Percentiles rank a stretch among this genome's conserved stretches.
Evolutionary conservation across 2,329 filamentous ascomycete genomes (phyloP).

Genomic region (Xylariomycetidae sp.): DNA sequence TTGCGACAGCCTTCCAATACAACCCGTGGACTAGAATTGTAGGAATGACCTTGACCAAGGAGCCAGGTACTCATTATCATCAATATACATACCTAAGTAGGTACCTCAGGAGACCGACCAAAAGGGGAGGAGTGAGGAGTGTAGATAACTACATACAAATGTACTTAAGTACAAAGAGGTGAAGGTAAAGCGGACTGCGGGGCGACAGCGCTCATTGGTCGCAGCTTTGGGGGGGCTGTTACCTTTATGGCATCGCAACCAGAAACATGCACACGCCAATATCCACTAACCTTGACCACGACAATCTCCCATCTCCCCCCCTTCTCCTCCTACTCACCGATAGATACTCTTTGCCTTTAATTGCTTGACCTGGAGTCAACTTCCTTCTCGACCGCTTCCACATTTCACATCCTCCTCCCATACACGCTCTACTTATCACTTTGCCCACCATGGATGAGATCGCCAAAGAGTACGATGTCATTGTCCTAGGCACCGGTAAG

Average conservation of each 20-base stretch:
- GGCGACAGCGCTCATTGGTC: conserved; percentile 11
- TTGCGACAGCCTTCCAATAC: no score
- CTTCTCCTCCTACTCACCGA: conserved; percentile 26
- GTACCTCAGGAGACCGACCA: no score
- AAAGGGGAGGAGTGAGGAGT: no score
- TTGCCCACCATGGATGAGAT: conserved; percentile 95
- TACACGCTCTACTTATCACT: no score
- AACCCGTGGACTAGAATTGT: no score
- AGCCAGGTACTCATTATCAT: no score
- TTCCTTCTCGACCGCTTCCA: conserved; percentile 9
- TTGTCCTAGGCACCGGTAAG: conserved; percentile 95
- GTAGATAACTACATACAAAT: no score
- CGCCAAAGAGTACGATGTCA: conserved; percentile 95
- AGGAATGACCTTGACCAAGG: no score
- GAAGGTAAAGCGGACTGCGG: no score
- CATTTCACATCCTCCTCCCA: conserved; percentile 5
- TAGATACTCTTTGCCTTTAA: conserved; percentile 18
- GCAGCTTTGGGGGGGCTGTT: conserved; percentile 17
- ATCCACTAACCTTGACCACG: conserved; percentile 22
- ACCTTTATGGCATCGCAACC: conserved; percentile 22
- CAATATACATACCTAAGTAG: no score
- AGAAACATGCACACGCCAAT: conserved; percentile 17
- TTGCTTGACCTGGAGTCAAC: conserved; percentile 22
- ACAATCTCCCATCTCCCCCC: conserved; percentile 11
- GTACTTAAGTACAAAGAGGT: no score